These are phyloP conservation scores for Funneliformis mosseae DNA, from an alignment of 192 early-diverging fungal genomes.

Conservation along the genomic window DNA sequence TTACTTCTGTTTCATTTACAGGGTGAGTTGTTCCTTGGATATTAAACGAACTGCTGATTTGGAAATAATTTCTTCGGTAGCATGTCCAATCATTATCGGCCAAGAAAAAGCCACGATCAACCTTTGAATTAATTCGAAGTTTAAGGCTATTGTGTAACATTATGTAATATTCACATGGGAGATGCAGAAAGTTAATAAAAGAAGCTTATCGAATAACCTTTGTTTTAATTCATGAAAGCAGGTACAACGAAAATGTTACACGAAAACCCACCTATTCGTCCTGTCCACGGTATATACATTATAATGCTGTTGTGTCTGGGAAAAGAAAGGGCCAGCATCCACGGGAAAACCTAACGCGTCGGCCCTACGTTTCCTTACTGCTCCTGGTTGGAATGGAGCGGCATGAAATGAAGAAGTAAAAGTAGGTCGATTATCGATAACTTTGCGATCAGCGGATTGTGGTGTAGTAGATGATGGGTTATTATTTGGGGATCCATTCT, in stretches of 20 bases:
- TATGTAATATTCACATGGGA: neutral
- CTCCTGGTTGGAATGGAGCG: slow-evolving; percentile 15
- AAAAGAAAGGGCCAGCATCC: slow-evolving; percentile 71
- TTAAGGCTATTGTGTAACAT: slow-evolving; percentile 46
- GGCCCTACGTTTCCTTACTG: slow-evolving; percentile 13
- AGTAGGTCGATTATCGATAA: slow-evolving; percentile 18
- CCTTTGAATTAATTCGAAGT: slow-evolving; percentile 69
- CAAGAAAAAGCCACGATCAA: slow-evolving; percentile 93
- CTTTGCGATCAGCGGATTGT: slow-evolving; percentile 15
- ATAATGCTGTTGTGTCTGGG: slow-evolving; percentile 62
- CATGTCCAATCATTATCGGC: slow-evolving; percentile 91
- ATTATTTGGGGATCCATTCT: slow-evolving; percentile 15
- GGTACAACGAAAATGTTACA: neutral
- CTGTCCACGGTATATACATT: slow-evolving; percentile 69
- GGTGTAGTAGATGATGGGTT: neutral
- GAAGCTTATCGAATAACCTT: neutral
- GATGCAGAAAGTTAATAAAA: neutral
- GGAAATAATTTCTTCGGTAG: slow-evolving; percentile 95
- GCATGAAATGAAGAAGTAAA: slow-evolving; percentile 31
- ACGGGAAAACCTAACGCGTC: slow-evolving; percentile 37
- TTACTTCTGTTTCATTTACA: slow-evolving; percentile 49
- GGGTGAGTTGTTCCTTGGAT: slow-evolving; percentile 47
- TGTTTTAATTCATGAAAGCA: neutral
- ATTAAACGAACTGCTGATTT: slow-evolving; percentile 71
- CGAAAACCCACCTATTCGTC: slow-evolving; percentile 45